Conservation (phyloP, 2,329 filamentous ascomycete species). For the Colletotrichum sp. region DNA sequence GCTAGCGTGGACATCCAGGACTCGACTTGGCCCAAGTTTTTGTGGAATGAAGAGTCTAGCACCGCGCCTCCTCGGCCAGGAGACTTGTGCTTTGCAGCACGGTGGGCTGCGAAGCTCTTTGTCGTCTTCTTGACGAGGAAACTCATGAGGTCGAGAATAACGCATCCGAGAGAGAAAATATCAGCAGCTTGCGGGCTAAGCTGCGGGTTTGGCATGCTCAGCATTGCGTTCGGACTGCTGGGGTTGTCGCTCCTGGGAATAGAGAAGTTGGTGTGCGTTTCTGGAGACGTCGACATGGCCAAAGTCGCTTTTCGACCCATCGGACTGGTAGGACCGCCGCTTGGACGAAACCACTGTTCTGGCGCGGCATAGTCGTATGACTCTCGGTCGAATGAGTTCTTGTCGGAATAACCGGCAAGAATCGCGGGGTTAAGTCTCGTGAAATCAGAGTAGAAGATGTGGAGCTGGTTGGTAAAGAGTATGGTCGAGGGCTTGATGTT, state of each 20-base stretch:
- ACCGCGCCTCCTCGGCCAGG: constrained; percentile 64
- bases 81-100: constrained; percentile 68
- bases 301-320: constrained; percentile 36
- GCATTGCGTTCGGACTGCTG: constrained; percentile 35
- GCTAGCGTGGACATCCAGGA: constrained; percentile 69
- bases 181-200: constrained; percentile 66
- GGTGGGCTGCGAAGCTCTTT: constrained; percentile 69
- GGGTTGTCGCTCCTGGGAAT: constrained; percentile 37
- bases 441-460: constrained; percentile 72
- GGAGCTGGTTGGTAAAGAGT: constrained; percentile 68
- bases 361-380: constrained; percentile 76
- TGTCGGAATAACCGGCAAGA: constrained; percentile 33
- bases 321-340: constrained; percentile 36
- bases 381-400: constrained; percentile 66
- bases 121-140: constrained; percentile 72
- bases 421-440: constrained; percentile 50
- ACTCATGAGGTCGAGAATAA: constrained; percentile 74
- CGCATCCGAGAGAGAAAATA: constrained; percentile 75
- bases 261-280: constrained; percentile 37
- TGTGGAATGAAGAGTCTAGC: constrained; percentile 74
- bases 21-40: constrained; percentile 71
- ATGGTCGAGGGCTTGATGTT: constrained; percentile 76
- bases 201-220: constrained; percentile 45
- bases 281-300: constrained; percentile 39
- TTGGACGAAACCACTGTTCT: constrained; percentile 62